Percentiles rank a stretch among this genome's conserved stretches.
Evolutionary conservation across 176 grass and related monocot species (phyloP).

Genomic region (Elaeis guineensis): DNA sequence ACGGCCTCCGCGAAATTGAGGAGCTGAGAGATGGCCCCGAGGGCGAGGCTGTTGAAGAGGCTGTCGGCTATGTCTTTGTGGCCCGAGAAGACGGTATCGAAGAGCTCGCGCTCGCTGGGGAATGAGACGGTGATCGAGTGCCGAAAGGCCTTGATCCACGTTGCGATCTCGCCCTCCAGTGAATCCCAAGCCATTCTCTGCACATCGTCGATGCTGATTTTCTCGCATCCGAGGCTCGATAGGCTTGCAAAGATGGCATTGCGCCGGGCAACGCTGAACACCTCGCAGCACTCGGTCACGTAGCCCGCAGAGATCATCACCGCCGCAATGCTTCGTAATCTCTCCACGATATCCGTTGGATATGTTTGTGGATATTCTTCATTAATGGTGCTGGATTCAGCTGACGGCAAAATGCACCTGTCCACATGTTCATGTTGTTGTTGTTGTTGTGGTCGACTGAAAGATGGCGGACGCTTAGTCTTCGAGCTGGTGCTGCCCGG

Average conservation of each 20-base stretch:
- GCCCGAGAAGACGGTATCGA: too few relatives aligned
- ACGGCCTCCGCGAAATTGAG: neutral
- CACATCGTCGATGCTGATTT: slow-evolving; percentile 77
- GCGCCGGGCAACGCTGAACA: slow-evolving; percentile 54
- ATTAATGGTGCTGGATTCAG: neutral
- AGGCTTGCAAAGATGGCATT: slow-evolving; percentile 56
- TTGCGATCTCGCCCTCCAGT: slow-evolving; percentile 50
- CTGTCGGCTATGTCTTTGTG: too few relatives aligned
- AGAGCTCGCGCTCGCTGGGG: too few relatives aligned
- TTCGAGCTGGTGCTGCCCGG: slow-evolving; percentile 17
- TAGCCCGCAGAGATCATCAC: slow-evolving; percentile 52
- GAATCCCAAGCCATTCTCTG: slow-evolving; percentile 74
- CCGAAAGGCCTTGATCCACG: slow-evolving; percentile 49
- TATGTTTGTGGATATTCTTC: slow-evolving; percentile 22
- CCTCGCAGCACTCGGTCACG: slow-evolving; percentile 67
- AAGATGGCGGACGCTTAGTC: slow-evolving; percentile 39
- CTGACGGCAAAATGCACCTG: slow-evolving; percentile 25
- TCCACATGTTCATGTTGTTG: slow-evolving; percentile 27
- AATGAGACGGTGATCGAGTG: too few relatives aligned
- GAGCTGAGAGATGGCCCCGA: too few relatives aligned
- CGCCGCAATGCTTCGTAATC: slow-evolving; percentile 43
- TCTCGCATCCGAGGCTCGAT: slow-evolving; percentile 63
- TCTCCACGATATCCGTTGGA: slow-evolving; percentile 32
- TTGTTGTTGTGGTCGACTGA: slow-evolving; percentile 14
- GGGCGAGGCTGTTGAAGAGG: too few relatives aligned